Percentiles rank a stretch among this genome's conserved stretches.
Evolutionary conservation across 2,329 filamentous ascomycete species (phyloP).

Genomic region (Pseudogymnoascus sp.): DNA sequence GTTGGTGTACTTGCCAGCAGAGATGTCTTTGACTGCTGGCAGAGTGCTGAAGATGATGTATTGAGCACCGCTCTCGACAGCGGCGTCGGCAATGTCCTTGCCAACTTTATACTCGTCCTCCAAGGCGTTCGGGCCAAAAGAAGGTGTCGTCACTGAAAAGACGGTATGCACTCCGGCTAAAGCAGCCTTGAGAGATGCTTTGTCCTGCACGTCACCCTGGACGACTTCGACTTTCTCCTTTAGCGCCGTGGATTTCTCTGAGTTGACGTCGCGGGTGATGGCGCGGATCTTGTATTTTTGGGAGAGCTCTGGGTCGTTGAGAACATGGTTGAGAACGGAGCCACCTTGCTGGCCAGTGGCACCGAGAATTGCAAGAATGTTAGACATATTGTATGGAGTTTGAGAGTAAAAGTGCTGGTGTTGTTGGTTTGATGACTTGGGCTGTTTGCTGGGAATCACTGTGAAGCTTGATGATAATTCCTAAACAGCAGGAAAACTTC

Average conservation of each 20-base stretch:
- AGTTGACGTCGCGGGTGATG: slow-evolving; percentile 40
- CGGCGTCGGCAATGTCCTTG: slow-evolving; percentile 38
- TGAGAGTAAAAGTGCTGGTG: not conserved
- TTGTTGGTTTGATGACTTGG: not conserved
- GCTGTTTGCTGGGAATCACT: not conserved
- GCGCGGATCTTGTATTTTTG: slow-evolving; percentile 41
- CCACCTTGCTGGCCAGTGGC: slow-evolving; percentile 46
- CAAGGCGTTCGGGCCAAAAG: slow-evolving; percentile 27
- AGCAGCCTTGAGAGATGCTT: slow-evolving; percentile 33
- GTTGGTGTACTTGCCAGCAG: slow-evolving; percentile 30
- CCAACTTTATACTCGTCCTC: slow-evolving; percentile 32
- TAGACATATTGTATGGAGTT: not conserved
- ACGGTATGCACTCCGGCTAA: slow-evolving; percentile 39
- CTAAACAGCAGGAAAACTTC: not conserved
- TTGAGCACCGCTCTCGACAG: slow-evolving; percentile 32
- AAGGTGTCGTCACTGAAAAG: slow-evolving; percentile 40
- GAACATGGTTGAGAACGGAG: slow-evolving; percentile 38
- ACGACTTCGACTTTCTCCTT: slow-evolving; percentile 29
- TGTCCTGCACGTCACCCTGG: slow-evolving; percentile 35
- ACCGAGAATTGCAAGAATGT: slow-evolving; percentile 35
- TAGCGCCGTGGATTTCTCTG: slow-evolving; percentile 30
- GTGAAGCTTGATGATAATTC: not conserved
- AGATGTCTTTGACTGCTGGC: slow-evolving; percentile 30
- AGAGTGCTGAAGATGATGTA: slow-evolving; percentile 39
- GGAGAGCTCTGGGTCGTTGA: slow-evolving; percentile 38